Base-by-base conservation (phyloP, 2,329 filamentous ascomycete species). In the Zarea fungicola region DNA sequence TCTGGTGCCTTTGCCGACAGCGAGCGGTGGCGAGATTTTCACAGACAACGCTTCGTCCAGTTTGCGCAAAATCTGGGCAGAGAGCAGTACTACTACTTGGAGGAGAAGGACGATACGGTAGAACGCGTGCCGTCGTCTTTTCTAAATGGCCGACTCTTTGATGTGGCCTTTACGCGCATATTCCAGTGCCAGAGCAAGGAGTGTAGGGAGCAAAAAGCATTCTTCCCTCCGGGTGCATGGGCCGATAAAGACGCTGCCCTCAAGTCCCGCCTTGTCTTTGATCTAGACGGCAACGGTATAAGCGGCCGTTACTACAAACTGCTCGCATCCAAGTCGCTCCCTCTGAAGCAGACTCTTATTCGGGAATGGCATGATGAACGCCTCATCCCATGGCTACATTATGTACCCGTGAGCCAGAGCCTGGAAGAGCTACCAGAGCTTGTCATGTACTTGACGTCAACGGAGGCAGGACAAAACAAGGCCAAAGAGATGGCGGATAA, bases 281-380 rank as follows among this genome's bases (percentile, higher is more conserved):
- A 81, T 50, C 50, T 78, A 2, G 78, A 81, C 57, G 78, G 78
- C 2, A 80, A 81, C 56, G 72, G 74, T 4, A 74, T 77, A 50
- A 77, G 72, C 26, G 77, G 76, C 0, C 70, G 77, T 1, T 82
- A 69, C 56, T 74, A 76, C 56, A 69, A 69, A 31, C 60, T 81
- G 0, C 60, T 82, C 2, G 68, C 71, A 0, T 77, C 73, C 1
- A 65, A 62, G 3, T 73, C 70, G 2, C 55, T 66, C 1, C 72
- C 74, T 0, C 57, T 82, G 14, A 82, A 81, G 56, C 69, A 75
- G 53, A 77, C 76, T 0, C 55, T 80, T 0, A 60, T 79, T 7
- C 65, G 69, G 3, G 78, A 81, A 58, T 82, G 78, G 79, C 77
- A 81, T 51, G 75, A 80, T 51, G 76, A 81, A 21, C 62, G 77